Evolutionary conservation across 225 moss, liverwort and hornwort genomes (phyloP), one percentile per base, ranked within the genome.

Genomic region (Physcomitrellopsis africana): DNA sequence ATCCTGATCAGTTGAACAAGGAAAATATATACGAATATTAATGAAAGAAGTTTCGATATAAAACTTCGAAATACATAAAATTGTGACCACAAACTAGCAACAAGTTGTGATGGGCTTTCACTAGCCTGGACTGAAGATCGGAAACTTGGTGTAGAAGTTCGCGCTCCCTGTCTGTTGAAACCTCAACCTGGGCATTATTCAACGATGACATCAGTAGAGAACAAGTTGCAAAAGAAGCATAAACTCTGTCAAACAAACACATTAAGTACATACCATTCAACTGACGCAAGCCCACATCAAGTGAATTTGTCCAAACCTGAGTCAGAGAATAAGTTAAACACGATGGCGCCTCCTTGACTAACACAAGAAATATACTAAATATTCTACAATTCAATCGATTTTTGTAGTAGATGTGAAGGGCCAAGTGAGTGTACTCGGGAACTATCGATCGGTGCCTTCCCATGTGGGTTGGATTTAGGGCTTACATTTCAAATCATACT

Each of bases 111-210:
- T 73, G 58, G 69, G 55, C 12, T 42, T 18, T 47, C 52, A 22
- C 43, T 72, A 58, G 85, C 87, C 88, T 85, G 81, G 78, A 80
- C 70, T 88, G 88, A 46, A 88, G 80, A 47, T 88, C 88, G 32
- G 88, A 83, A 11, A 88, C 82, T 85, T 88, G 88, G 48, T 85
- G 81, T 32, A 85, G 76, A 60, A 88, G 88, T 69, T 88, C 88
- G 54, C 83, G 88, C 79, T 88, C 88, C 70, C 83, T 78, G 69
- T 88, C 88, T 56, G 73, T 70, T 59, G 73, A 83, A 46, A 83
- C 70, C 81, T 88, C 85, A 11, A 65, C 51, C 88, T 88, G 81
- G 26, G 17, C 74, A 77, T 44, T 51, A 63, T 65, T 68, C 62
- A 70, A 68, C 29, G 75, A 16, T 51, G 58, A 58, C n/a, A 46